Conservation (phyloP, 2,329 filamentous ascomycete species). For the Cercospora janseana region DNA sequence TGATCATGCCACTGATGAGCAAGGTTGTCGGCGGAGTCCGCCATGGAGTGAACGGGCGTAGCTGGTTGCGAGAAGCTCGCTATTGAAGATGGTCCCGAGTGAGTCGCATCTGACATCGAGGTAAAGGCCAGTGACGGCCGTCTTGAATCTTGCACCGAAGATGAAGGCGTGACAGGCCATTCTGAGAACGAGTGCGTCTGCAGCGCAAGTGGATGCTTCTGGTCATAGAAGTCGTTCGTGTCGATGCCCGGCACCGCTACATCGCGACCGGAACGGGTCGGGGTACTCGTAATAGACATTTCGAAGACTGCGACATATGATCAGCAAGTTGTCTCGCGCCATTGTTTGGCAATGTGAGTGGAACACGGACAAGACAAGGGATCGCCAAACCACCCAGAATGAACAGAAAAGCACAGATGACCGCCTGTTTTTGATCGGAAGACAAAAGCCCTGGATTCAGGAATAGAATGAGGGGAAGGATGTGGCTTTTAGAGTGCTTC, state of each 20-base stretch:
- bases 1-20: constrained; percentile 22
- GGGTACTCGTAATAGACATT: constrained; percentile 32
- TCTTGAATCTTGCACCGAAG: constrained; percentile 32
- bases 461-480: constrained; percentile 23
- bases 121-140: constrained; percentile 30
- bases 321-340: constrained; percentile 12
- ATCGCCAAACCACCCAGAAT: constrained; percentile 14
- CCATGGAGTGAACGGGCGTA: constrained; percentile 27
- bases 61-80: constrained; percentile 29
- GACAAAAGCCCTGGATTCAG: constrained; percentile 18
- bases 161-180: constrained; percentile 32
- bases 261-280: constrained; percentile 27
- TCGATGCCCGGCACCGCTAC: constrained; percentile 31
- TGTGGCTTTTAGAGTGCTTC: constrained; percentile 32
- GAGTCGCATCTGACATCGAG: constrained; percentile 24
- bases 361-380: constrained; percentile 25
- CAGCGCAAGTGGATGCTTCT: constrained; percentile 4
- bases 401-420: constrained; percentile 17
- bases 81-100: constrained; percentile 26
- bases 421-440: constrained; percentile 18
- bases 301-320: constrained; percentile 20
- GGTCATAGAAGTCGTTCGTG: constrained; percentile 23
- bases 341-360: constrained; percentile 21
- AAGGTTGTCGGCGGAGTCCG: constrained; percentile 10
- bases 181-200: constrained; percentile 21